phyloP scores from a whole-genome alignment of 441 rosid species.

The Euphorbia schlechtendalii region DNA sequence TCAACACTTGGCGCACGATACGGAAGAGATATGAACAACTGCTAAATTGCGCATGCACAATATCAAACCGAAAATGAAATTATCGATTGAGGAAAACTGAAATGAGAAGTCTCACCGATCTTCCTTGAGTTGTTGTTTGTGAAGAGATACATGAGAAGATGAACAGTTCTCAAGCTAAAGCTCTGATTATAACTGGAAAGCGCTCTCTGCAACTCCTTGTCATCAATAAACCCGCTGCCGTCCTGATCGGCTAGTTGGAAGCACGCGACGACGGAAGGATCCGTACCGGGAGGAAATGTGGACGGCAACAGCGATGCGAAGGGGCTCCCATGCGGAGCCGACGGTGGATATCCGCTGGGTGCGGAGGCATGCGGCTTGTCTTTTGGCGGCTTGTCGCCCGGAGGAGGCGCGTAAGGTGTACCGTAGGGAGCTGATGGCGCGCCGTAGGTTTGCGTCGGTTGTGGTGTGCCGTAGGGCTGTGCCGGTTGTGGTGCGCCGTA shows the following conservation, averaged over 20 bases:
- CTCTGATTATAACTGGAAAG: slow-evolving; percentile 70
- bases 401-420: slow-evolving; percentile 35
- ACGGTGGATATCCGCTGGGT: slow-evolving; percentile 34
- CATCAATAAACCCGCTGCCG: slow-evolving; percentile 76
- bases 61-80: background rate
- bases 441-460: slow-evolving; percentile 23
- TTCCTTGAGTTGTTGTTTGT: slow-evolving; percentile 65
- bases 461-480: slow-evolving; percentile 9
- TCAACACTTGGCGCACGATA: background rate
- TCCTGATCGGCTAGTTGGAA: slow-evolving; percentile 80
- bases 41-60: slow-evolving; percentile 10
- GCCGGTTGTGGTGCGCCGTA: no score
- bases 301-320: slow-evolving; percentile 72
- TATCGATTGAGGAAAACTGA: background rate
- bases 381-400: slow-evolving; percentile 43
- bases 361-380: slow-evolving; percentile 32
- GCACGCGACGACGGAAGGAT: slow-evolving; percentile 63
- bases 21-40: background rate
- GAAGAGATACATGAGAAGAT: slow-evolving; percentile 73
- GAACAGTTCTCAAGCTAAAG: slow-evolving; percentile 85
- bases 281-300: slow-evolving; percentile 75
- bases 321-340: slow-evolving; percentile 45
- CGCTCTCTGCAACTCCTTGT: slow-evolving; percentile 78
- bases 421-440: slow-evolving; percentile 33
- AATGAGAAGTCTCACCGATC: slow-evolving; percentile 59